Base-by-base conservation (phyloP, 345 rosid species). In the Populus deltoides region DNA sequence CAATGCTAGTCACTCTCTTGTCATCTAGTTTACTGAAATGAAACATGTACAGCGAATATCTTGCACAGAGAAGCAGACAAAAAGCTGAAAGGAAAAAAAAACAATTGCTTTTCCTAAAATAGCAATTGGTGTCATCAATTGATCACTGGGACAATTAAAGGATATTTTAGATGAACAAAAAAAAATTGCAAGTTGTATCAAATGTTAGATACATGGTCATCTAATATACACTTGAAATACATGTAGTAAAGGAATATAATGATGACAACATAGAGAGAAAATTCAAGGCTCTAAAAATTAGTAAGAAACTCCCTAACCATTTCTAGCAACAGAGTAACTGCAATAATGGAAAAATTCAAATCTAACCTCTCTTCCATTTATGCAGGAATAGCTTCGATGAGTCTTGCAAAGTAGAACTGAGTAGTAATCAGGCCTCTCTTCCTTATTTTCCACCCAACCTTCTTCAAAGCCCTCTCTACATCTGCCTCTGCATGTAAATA, bases 401-500 rank as follows among this genome's bases (percentile, higher is more conserved):
- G 90, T 76, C 86, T 89, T 2, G 99, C 83, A 69, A 96, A 92
- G 91, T 96, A 96, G 82, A 96, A 93, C 77, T 92, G 97, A 0
- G 97, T 80, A 47, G 93, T 91, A 25, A 66, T 86, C 8, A 93
- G 87, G 68, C 98, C 99, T 80, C 97, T 89, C 86, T 90, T 89
- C 38, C 79, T 89, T 35, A 94, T 93, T 80, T 84, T 96, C 99
- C 99, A 96, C 24, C 99, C 99, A 38, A 85, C 94, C 86, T 92
- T 96, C 72, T 78, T 73, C 81, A 96, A 70, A 0, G 98, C 98
- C 67, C 86, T 85, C 88, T 96, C 98, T 1, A 93, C 92, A 85
- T 93, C 98, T 0, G 92, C 98, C 82, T 96, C 99, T 0, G 99
- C 78, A 13, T 93, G 99, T 69, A 92, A 89, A 77, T 95, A 93